These are phyloP conservation scores for Croton laevigatus DNA, from an alignment of 441 rosid species.

Conservation along the genomic window DNA sequence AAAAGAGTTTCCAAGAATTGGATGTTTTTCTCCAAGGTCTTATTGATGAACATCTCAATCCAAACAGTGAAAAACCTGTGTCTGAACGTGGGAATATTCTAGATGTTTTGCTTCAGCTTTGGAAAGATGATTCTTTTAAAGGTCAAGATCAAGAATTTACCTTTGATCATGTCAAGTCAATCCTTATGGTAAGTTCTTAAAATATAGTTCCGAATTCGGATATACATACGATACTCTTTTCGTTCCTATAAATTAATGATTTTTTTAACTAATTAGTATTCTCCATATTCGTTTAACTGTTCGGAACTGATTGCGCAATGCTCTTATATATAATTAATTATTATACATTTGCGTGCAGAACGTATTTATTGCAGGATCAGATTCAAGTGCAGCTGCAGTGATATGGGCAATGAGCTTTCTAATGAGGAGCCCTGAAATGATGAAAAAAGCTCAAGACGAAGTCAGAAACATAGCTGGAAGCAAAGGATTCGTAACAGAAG, in stretches of 20 bases:
- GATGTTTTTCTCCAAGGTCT: constrained; percentile 22
- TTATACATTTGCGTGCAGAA: constrained; percentile 18
- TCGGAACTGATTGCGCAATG: too few relatives aligned
- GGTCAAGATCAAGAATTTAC: constrained; percentile 19
- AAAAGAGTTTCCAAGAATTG: constrained; percentile 18
- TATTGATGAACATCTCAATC: constrained; percentile 23
- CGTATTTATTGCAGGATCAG: constrained; percentile 34
- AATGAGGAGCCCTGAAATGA: constrained; percentile 8
- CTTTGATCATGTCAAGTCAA: constrained; percentile 26
- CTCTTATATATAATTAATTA: not conserved
- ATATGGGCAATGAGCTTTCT: constrained; percentile 39
- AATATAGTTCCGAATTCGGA: too few relatives aligned
- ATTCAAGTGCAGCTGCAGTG: constrained; percentile 29
- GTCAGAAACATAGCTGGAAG: constrained; percentile 21
- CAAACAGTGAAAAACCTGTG: not conserved
- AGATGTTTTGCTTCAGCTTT: constrained; percentile 25
- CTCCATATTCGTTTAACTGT: too few relatives aligned
- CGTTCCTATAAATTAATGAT: too few relatives aligned
- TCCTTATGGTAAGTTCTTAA: constrained; percentile 28
- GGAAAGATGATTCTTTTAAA: constrained; percentile 10
- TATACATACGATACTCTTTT: too few relatives aligned
- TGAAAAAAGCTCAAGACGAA: constrained; percentile 28
- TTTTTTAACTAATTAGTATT: too few relatives aligned
- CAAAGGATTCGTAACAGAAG: constrained; percentile 29
- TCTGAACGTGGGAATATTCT: constrained; percentile 22